Evolutionary conservation across 345 rosid genomes (phyloP), one percentile per base, ranked within the genome.

Genomic region (Brassica incana): DNA sequence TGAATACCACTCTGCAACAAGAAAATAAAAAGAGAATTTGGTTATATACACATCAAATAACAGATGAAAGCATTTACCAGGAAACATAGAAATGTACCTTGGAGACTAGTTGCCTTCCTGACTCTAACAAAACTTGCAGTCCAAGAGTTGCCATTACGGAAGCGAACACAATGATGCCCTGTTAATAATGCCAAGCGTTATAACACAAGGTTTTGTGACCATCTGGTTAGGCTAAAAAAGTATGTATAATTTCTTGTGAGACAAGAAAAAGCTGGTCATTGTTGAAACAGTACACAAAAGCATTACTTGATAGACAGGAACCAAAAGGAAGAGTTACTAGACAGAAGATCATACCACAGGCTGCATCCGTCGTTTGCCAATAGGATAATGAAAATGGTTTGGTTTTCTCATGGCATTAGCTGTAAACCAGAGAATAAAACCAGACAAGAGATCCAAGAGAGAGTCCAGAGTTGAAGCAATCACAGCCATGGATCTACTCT

Each of bases 391-490:
- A 80, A 84, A 88, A 0, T 83, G 91, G 74, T 93, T 93, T n/a
- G 95, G 97, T 50, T 82, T 90, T 32, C 75, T 90, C 97, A 93
- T 93, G 72, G 95, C 95, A 67, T 89, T 70, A 60, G 93, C 84
- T 6, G 98, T 93, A 83, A 93, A 93, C 97, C 98, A 91, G 25
- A 93, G 84, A 54, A 93, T 93, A 68, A 93, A 90, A 15, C 98
- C 97, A 9, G 93, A 91, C 65, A 93, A 74, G 27, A 93, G 93
- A 83, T 93, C 98, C 83, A 93, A 81, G 40, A 91, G 88, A 58
- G 98, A 93, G 78, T 93, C 98, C 73, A 91, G 52, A 73, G 98
- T 93, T 12, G 98, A 93, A 61, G 98, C 98, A 72, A 93, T 90
- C 4, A 91, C 97, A 32, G 97, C 98, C 84, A 91, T 69, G 5